A percentile compares a stretch with the other conserved stretches of the same genome.
Evolutionary conservation across 768 basidiomycete species (phyloP).

Genomic region (Crassisporium funariophilum): DNA sequence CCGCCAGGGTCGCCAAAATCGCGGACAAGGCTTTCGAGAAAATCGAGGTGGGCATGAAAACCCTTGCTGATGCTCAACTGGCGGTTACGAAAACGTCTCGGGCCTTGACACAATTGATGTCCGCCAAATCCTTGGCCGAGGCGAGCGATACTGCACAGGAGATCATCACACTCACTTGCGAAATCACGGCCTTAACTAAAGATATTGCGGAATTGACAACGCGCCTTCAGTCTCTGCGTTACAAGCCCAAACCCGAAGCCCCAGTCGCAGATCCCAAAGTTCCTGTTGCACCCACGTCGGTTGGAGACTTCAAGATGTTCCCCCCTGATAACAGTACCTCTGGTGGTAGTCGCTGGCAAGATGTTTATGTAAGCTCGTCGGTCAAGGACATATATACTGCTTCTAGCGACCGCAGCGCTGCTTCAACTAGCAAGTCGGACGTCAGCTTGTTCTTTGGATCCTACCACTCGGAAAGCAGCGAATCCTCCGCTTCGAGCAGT

Average conservation of each 20-base stretch:
- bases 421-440: constrained; percentile 2
- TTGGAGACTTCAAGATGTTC: too few species aligned
- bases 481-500: neutral
- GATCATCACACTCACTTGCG: constrained; percentile 14
- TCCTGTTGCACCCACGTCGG: too few species aligned
- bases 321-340: too few species aligned
- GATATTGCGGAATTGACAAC: constrained; percentile 22
- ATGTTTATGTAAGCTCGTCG: constrained; percentile 14
- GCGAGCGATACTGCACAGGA: constrained; percentile 21
- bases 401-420: neutral
- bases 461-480: constrained; percentile 10
- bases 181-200: constrained; percentile 16
- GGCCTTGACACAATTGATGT: constrained; percentile 15
- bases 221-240: constrained; percentile 13
- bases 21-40: too few species aligned
- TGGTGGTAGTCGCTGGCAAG: constrained; percentile 28
- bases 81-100: constrained; percentile 18
- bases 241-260: neutral
- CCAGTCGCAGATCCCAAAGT: too few species aligned
- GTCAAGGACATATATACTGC: constrained; percentile 5
- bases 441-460: constrained; percentile 15
- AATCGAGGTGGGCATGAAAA: too few species aligned
- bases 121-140: constrained; percentile 19
- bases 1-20: too few species aligned
- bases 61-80: too few species aligned